Evolutionary conservation across 2,329 filamentous ascomycete genomes (phyloP).

Genomic region (Proliferodiscus dingleyae): DNA sequence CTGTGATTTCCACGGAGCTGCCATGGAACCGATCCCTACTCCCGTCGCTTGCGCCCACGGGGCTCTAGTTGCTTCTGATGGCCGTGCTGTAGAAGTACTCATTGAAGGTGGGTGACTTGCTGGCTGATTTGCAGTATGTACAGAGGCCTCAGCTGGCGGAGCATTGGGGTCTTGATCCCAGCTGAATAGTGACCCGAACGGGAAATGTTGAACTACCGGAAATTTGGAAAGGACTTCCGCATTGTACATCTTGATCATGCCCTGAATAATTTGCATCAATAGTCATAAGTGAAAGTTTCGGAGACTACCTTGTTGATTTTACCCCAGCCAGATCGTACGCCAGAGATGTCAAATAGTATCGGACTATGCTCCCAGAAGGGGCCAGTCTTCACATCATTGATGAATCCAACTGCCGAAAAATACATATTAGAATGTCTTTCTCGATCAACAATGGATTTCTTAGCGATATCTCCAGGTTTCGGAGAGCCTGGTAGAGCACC

Average conservation of each 20-base stretch:
- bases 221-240: constrained; percentile 96
- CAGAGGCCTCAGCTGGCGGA: constrained; percentile 40
- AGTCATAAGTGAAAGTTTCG: neutral
- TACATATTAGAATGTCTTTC: constrained; percentile 75
- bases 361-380: constrained; percentile 98
- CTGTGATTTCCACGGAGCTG: constrained; percentile 25
- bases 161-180: constrained; percentile 68
- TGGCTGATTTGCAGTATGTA: constrained; percentile 56
- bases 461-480: constrained; percentile 64
- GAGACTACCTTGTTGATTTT: constrained; percentile 83
- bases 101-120: constrained; percentile 10
- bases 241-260: constrained; percentile 99
- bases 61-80: constrained; percentile 23
- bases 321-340: constrained; percentile 88
- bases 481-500: constrained; percentile 71
- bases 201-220: constrained; percentile 96
- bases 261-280: constrained; percentile 41
- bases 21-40: constrained; percentile 13
- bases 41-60: constrained; percentile 23
- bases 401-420: constrained; percentile 93
- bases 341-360: constrained; percentile 89
- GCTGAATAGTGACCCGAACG: constrained; percentile 73
- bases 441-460: constrained; percentile 56
- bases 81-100: constrained; percentile 14
- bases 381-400: constrained; percentile 92